Conservation (phyloP, 2,329 filamentous ascomycete species). For the Claviceps sp. region DNA sequence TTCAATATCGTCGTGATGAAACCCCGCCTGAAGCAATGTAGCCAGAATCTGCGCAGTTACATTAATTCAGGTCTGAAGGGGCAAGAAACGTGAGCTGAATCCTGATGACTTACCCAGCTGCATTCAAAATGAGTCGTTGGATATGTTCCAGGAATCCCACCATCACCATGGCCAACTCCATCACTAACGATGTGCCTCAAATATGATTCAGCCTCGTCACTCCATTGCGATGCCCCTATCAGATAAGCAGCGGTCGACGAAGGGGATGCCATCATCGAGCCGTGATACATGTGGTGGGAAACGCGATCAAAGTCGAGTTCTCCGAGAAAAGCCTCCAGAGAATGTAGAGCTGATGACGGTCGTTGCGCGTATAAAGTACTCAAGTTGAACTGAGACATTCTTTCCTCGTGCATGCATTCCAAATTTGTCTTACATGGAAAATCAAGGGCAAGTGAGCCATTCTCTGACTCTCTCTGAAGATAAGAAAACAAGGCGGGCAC, state of each 20-base stretch:
- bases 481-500: conserved; percentile 6
- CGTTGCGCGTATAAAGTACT: background rate
- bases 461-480: conserved; percentile 1
- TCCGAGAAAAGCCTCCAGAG: conserved; percentile 10
- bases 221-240: conserved; percentile 7
- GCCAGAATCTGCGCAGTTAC: background rate
- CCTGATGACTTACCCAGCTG: background rate
- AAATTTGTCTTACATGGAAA: conserved; percentile 1
- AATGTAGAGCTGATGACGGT: conserved; percentile 2
- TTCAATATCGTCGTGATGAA: conserved; percentile 1
- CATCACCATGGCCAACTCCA: background rate
- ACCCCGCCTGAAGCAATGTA: conserved; percentile 3
- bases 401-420: background rate
- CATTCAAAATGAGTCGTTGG: conserved; percentile 6
- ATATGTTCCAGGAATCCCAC: conserved; percentile 7
- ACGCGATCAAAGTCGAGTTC: conserved; percentile 9
- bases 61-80: background rate
- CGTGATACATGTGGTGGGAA: conserved; percentile 5
- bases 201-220: conserved; percentile 9
- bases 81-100: background rate
- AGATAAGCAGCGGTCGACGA: conserved; percentile 11
- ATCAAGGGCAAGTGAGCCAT: conserved; percentile 1
- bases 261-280: conserved; percentile 10
- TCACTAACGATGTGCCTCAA: conserved; percentile 3
- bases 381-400: background rate